Evolutionary conservation across 306 rosid genomes (phyloP), one percentile per base, ranked within the genome.

Genomic region (Vicia villosa): DNA sequence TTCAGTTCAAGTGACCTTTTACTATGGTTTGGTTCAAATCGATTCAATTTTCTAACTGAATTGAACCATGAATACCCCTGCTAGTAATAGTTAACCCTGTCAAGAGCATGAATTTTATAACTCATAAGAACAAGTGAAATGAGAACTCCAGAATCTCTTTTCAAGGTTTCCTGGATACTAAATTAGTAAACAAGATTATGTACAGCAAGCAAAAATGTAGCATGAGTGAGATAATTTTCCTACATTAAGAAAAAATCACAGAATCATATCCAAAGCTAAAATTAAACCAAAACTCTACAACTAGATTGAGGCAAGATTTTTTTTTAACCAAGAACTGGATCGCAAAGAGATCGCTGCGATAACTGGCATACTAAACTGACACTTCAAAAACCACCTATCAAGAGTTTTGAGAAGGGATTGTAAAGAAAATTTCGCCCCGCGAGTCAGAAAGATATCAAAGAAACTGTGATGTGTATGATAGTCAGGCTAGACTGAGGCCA

Each of bases 401-500:
- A 51, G 5, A 24, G 40, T 34, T 54, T 37, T 28, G 60, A 70
- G 62, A 32, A 24, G 68, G 63, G 60, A 36, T 24, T 10, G 49
- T 11, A 8, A 42, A 51, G 24, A 63, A 78, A 79, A 66, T 2
- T 46, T 38, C n/a, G 22, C 61, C 70, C 70, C 34, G 13, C 12
- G 56, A 63, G 63, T 37, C 20, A 64, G 45, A 54, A 43, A 51
- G 62, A 50, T 69, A 59, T 45, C 45, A 60, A 80, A 70, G 81
- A 78, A 32, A 11, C 17, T 12, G 79, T 49, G 74, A 45, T 56
- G 59, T 36, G 65, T 60, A 52, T 58, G 56, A 43, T 9, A 21
- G 56, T 73, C 60, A 69, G 64, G 79, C 87, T 90, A 94, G 74
- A 78, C 87, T 1, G 90, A 85, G 50, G 88, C 87, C 74, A 86